phyloP scores from a whole-genome alignment of 257 asterid species.

The Lantana camara region DNA sequence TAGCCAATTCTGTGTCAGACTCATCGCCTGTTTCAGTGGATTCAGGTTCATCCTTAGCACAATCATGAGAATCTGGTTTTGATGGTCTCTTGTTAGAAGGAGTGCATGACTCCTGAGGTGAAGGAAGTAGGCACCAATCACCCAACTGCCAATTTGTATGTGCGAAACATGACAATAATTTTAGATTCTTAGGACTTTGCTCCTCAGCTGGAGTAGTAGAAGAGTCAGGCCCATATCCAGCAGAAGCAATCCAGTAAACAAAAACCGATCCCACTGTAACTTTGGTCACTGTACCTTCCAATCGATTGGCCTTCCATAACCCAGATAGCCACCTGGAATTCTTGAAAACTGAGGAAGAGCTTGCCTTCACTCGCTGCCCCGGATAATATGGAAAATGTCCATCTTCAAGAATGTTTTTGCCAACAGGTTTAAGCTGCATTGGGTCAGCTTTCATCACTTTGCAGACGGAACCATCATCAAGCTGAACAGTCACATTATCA shows the following conservation, averaged over 20 bases:
- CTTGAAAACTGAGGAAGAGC: conserved; percentile 91
- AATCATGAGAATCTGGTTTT: conserved; percentile 48
- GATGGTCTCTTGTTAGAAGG: conserved; percentile 47
- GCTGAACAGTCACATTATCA: conserved; percentile 88
- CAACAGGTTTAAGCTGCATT: conserved; percentile 74
- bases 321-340: conserved; percentile 96
- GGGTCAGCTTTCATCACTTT: conserved; percentile 94
- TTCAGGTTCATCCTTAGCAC: conserved; percentile 62
- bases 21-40: conserved; percentile 64
- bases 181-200: conserved; percentile 84
- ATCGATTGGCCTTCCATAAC: conserved; percentile 82
- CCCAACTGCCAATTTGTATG: conserved; percentile 97
- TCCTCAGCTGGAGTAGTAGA: conserved; percentile 86
- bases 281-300: conserved; percentile 91
- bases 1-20: conserved; percentile 61
- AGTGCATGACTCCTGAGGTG: conserved; percentile 34
- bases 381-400: conserved; percentile 97
- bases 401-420: conserved; percentile 76
- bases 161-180: conserved; percentile 80
- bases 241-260: conserved; percentile 97
- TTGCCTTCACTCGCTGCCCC: conserved; percentile 92
- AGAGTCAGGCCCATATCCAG: conserved; percentile 89
- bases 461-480: conserved; percentile 97
- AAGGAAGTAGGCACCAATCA: conserved; percentile 93
- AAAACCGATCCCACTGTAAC: conserved; percentile 93